Evolutionary conservation across 2,329 filamentous ascomycete genomes (phyloP).

Genomic region (Fusarium globosum): DNA sequence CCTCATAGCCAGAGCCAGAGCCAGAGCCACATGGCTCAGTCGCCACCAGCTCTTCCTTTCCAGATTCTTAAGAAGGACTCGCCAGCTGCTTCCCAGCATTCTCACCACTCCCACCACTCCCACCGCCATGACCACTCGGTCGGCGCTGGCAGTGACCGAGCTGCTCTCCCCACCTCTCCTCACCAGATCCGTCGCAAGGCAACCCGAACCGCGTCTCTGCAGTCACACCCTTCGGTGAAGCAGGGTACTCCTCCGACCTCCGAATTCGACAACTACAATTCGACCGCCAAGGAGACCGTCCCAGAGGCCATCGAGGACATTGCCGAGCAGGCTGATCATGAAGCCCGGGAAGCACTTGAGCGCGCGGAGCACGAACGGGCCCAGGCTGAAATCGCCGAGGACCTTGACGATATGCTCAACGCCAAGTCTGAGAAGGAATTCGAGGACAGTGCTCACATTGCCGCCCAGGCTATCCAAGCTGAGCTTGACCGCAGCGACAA

Average conservation of each 20-base stretch:
- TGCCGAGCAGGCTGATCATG: constrained; percentile 62
- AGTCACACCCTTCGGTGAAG: constrained; percentile 45
- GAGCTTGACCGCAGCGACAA: constrained; percentile 67
- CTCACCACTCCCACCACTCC: constrained; percentile 52
- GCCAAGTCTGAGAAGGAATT: constrained; percentile 66
- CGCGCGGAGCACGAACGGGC: constrained; percentile 63
- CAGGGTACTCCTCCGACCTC: constrained; percentile 47
- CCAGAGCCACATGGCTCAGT: constrained; percentile 47
- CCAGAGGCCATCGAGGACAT: constrained; percentile 75
- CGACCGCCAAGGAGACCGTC: constrained; percentile 73
- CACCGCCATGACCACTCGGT: constrained; percentile 51
- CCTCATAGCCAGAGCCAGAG: constrained; percentile 56
- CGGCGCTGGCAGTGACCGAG: constrained; percentile 56
- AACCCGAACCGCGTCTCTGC: constrained; percentile 51
- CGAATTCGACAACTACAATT: constrained; percentile 46
- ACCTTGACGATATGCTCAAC: constrained; percentile 61
- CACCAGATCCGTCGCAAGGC: constrained; percentile 55
- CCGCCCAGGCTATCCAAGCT: constrained; percentile 62
- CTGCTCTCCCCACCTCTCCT: constrained; percentile 56
- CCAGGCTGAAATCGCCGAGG: constrained; percentile 58
- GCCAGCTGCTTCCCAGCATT: constrained; percentile 52
- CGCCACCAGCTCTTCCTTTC: constrained; percentile 50
- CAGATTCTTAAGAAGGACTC: constrained; percentile 65
- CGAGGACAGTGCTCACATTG: constrained; percentile 59
- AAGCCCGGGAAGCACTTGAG: constrained; percentile 74